Base-by-base conservation (phyloP, 148 eudicot genomes). In the Heliosperma pusillum region DNA sequence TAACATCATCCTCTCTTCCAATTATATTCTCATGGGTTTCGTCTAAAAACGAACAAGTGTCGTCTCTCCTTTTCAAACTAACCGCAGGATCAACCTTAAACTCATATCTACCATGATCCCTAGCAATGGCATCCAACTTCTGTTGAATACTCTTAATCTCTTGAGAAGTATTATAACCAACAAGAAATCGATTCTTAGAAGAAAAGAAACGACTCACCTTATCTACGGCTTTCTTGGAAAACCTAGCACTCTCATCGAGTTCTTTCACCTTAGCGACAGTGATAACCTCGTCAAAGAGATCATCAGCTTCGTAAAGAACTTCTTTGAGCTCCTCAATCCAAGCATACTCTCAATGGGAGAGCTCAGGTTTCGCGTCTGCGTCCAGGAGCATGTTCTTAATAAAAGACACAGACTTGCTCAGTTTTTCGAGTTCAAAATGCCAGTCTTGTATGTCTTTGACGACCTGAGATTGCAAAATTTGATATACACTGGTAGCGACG, bases 281-380 rank as follows among this genome's bases (percentile, higher is more conserved):
- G 20, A 66, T 66, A 10, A 66, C 47, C 24, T 66, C 69, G 19
- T 66, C 47, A 7, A 66, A 33, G 5, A 66, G 69, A 66, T 66
- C 69, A 30, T 66, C 69, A 33, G 69, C 69, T 66, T 66, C 47
- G n/a, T 30, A 66, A 16, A 66, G 47, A 19, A 66, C 69, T 8
- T 66, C 47, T 22, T 19, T 66, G 1, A 33, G 21, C 69, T 33
- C 69, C 0, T 66, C 24, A 36, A 66, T 47, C 69, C 69, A 63
- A 8, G 13, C 5, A 7, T 66, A 22, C 33, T 66, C 69, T 30
- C 10, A 24, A 19, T 17, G 47, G 45, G 69, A 66, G 12, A 66
- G 47, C 69, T 19, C 47, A 1, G 69, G 69, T 36, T 66, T 66
- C n/a, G 7, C 30, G 20, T 66, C 69, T 13, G 10, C 69, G 19